Base-by-base conservation (phyloP, 2,329 filamentous ascomycete genomes). In the Verticillium isaacii region DNA sequence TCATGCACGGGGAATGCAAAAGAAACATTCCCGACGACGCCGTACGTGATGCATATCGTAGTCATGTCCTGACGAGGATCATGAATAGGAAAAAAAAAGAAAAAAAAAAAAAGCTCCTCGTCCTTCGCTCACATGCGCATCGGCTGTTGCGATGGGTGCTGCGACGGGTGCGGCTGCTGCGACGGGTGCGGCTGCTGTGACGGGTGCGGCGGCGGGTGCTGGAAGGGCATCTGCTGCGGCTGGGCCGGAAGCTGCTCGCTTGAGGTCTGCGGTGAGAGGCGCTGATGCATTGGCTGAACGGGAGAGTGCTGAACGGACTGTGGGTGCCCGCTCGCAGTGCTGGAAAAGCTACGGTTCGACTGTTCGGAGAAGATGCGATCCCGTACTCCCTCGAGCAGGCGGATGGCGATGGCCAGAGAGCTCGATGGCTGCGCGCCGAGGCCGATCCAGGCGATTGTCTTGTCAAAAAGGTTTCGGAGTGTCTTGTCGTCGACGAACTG, bases 361-460 rank as follows among this genome's bases (percentile, higher is more conserved):
- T 12, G 68, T 65, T 56, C 70, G 67, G 3, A 67, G 29, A 78
- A 78, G n/a, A 85, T 73, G 36, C 80, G 75, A n/a, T 76, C 71
- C 57, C 83, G 75, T 4, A 87, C 70, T 7, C 80, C 81, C 63
- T 84, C 78, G 15, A 97, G 81, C 62, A 97, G 95, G 59, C 85
- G 83, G 71, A 89, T 85, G 72, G 97, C 93, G 56, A 85, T 85
- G 57, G 78, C 76, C 7, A 97, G 83, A 8, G 91, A 89, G 57
- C 92, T 92, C 0, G 91, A 91, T 29, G 90, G 89, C 8, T 88
- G 85, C 36, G 86, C 82, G 34, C 91, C 87, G 62, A 89, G 80
- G 56, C 83, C 77, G 59, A 98, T 82, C 72, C 97, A 94, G 2
- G 76, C 74, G 65, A 97, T 92, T 0, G 94, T 98, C 64, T 86